These are phyloP conservation scores for Vanrija sp. DNA, from an alignment of 1,284 basidiomycete species.

Conservation along the genomic window DNA sequence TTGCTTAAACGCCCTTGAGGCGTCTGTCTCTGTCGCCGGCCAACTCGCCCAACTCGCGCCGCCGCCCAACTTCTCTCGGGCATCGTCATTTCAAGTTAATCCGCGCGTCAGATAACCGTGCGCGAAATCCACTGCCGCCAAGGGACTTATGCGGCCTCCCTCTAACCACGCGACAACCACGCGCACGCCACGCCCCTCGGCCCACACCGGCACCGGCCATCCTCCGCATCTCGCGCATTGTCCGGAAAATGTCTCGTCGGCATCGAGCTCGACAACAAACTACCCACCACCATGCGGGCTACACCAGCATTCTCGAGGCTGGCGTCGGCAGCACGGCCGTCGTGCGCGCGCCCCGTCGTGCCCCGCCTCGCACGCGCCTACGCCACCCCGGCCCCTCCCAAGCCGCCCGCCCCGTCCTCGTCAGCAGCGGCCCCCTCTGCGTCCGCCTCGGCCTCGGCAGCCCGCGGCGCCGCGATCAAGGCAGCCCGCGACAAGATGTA, in stretches of 20 bases:
- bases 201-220: too few species aligned
- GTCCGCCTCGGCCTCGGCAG: background rate
- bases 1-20: too few species aligned
- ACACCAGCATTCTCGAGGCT: background rate
- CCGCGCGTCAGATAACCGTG: too few species aligned
- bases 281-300: background rate
- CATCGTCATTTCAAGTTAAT: too few species aligned
- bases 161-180: background rate
- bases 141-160: background rate
- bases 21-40: too few species aligned
- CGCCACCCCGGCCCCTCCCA: background rate
- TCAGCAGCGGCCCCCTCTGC: background rate
- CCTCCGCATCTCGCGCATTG: background rate
- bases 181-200: too few species aligned
- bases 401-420: background rate
- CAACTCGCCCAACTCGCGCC: too few species aligned
- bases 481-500: slow-evolving; percentile 29
- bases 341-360: background rate
- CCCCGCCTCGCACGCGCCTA: background rate
- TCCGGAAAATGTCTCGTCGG: background rate
- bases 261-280: background rate
- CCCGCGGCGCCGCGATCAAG: slow-evolving; percentile 1
- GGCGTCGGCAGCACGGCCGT: background rate
- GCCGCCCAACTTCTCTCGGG: too few species aligned
- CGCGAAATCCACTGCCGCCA: background rate